Evolutionary conservation across 176 grass and related monocot species (phyloP).

Genomic region (Paspalum notatum): DNA sequence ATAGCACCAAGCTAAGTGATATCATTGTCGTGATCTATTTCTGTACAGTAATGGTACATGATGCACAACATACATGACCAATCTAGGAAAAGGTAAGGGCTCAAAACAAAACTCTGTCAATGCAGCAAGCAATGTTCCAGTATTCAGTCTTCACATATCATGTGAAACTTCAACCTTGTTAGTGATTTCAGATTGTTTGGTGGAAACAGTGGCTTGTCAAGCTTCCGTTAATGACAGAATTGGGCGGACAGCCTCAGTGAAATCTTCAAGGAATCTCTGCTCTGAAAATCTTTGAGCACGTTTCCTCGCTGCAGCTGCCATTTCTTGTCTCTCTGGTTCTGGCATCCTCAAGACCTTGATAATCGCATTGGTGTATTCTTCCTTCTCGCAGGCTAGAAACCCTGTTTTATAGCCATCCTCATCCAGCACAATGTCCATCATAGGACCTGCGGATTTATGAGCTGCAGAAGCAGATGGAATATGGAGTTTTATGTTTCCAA

Average conservation of each 20-base stretch:
- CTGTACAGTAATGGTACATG: conserved; percentile 21
- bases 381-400: conserved; percentile 65
- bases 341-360: conserved; percentile 68
- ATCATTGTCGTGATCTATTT: not conserved
- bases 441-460: conserved; percentile 87
- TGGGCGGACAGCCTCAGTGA: conserved; percentile 56
- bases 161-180: not conserved
- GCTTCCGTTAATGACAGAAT: conserved; percentile 36
- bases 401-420: conserved; percentile 74
- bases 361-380: conserved; percentile 79
- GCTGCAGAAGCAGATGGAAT: conserved; percentile 40
- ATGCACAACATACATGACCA: not conserved
- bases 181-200: not conserved
- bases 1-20: not conserved
- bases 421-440: conserved; percentile 91
- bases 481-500: conserved; percentile 10
- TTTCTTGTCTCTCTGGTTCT: conserved; percentile 60
- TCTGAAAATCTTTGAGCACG: conserved; percentile 83
- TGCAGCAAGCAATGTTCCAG: conserved; percentile 1
- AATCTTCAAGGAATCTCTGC: conserved; percentile 69
- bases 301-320: conserved; percentile 66
- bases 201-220: not conserved
- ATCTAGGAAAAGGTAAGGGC: not conserved
- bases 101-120: not conserved
- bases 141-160: not conserved